Conservation (phyloP, 148 eudicot species). For the Camellia sinensis region DNA sequence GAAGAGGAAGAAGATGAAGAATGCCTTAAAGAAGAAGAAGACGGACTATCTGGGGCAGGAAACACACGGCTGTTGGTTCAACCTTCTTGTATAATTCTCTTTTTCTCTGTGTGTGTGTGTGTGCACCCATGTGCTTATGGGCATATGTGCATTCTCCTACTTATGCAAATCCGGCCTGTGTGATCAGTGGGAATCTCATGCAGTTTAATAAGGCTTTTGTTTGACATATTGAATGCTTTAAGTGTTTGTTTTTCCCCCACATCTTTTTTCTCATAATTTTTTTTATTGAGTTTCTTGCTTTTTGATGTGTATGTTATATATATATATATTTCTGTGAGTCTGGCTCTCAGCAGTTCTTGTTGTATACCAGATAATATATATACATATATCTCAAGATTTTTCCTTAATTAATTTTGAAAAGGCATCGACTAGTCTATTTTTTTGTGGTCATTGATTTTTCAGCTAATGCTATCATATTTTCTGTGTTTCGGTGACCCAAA, state of each 20-base stretch:
- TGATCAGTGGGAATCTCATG: neutral
- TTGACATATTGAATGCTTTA: neutral
- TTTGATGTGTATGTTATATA: neutral
- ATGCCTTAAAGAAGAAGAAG: conserved; percentile 91
- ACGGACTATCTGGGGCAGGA: conserved; percentile 65
- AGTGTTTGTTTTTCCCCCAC: too few species aligned
- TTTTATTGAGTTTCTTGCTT: neutral
- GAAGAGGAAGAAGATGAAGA: conserved; percentile 99
- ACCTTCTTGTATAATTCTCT: conserved; percentile 72
- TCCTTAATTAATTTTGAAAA: neutral
- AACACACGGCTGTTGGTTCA: conserved; percentile 81
- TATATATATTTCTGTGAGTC: too few species aligned
- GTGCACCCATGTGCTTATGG: too few species aligned
- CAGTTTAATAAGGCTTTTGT: neutral
- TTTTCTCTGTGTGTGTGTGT: neutral
- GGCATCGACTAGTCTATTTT: neutral
- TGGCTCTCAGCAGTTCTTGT: neutral
- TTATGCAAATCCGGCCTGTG: neutral
- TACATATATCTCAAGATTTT: too few species aligned
- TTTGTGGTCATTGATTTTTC: too few species aligned
- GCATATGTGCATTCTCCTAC: neutral
- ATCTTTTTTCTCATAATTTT: neutral
- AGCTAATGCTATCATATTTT: neutral
- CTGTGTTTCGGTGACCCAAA: neutral
- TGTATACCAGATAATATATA: neutral